Conservation (phyloP, 495 filamentous ascomycete genomes). For the Neurospora discreta region DNA sequence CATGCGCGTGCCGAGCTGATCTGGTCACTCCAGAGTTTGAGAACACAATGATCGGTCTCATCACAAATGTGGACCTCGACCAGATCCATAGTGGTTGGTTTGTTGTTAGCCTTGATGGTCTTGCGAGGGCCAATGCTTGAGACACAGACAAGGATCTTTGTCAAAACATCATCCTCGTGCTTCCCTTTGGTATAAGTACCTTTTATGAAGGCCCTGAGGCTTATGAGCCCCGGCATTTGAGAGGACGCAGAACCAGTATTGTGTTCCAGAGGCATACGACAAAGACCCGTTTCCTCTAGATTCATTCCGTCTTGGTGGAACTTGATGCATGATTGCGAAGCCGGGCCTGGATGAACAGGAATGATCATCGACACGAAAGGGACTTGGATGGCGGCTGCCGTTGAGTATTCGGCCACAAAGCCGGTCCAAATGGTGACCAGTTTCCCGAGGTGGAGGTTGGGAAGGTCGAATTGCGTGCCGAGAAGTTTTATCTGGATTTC, state of each 20-base stretch:
- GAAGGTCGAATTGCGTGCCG: constrained; percentile 18
- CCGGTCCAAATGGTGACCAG: constrained; percentile 33
- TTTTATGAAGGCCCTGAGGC: constrained; percentile 40
- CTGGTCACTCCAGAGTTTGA: constrained; percentile 44
- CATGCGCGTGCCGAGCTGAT: constrained; percentile 38
- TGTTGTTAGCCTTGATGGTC: constrained; percentile 39
- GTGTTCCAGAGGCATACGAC: constrained; percentile 36
- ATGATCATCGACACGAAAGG: constrained; percentile 10
- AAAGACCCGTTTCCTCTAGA: constrained; percentile 28
- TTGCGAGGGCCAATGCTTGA: constrained; percentile 43
- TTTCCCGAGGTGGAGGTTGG: constrained; percentile 27
- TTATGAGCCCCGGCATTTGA: constrained; percentile 40
- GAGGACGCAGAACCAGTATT: constrained; percentile 14
- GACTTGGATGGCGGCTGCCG: not conserved
- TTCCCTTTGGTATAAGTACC: constrained; percentile 33
- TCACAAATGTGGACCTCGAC: constrained; percentile 48
- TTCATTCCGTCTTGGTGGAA: constrained; percentile 30
- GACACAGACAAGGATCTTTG: constrained; percentile 44
- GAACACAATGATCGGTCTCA: constrained; percentile 41
- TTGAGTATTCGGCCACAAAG: constrained; percentile 20
- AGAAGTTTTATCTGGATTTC: constrained; percentile 31
- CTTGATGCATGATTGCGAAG: constrained; percentile 32
- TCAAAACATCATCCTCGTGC: constrained; percentile 19
- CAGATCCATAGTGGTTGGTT: constrained; percentile 25
- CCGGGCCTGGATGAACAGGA: constrained; percentile 17